phyloP scores from a whole-genome alignment of 1,284 basidiomycete genomes.

The Agroathelia rolfsii region DNA sequence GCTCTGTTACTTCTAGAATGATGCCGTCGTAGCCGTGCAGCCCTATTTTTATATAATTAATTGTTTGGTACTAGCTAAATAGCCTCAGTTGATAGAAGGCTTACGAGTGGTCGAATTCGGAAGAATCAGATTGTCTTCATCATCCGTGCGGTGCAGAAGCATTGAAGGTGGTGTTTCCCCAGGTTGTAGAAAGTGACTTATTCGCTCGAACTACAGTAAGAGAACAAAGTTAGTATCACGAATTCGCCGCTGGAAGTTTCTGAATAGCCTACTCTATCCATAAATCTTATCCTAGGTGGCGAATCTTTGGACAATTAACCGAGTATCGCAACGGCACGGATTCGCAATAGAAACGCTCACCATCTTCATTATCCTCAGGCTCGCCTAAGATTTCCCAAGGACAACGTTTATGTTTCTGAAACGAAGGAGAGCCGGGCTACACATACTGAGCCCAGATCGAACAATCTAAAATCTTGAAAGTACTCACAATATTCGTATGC shows the following conservation, averaged over 20 bases:
- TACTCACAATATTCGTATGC: constrained; percentile 75
- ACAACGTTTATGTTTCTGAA: constrained; percentile 83
- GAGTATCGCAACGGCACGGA: constrained; percentile 4
- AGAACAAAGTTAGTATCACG: constrained; percentile 1
- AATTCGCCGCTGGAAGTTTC: constrained; percentile 1
- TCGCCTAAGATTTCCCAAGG: constrained; percentile 74
- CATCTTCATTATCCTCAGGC: constrained; percentile 71
- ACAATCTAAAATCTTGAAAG: constrained; percentile 2
- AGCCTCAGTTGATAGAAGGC: constrained; percentile 15
- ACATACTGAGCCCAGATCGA: neutral
- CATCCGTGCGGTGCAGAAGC: constrained; percentile 78
- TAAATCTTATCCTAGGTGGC: constrained; percentile 56
- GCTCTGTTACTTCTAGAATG: constrained; percentile 70
- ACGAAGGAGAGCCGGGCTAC: constrained; percentile 78
- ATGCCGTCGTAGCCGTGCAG: constrained; percentile 76
- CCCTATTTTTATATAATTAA: constrained; percentile 27
- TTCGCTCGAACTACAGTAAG: constrained; percentile 51
- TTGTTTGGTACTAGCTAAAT: constrained; percentile 11
- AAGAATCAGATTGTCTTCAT: constrained; percentile 65
- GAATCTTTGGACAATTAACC: constrained; percentile 35
- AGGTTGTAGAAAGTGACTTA: constrained; percentile 64
- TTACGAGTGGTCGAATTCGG: constrained; percentile 65
- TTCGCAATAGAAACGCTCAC: constrained; percentile 23
- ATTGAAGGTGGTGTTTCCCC: constrained; percentile 67
- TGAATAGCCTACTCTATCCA: constrained; percentile 42